Percentiles rank a stretch among this genome's conserved stretches.
These are phyloP conservation scores for Cryptococcus sp. DNA, from an alignment of 1,284 basidiomycete genomes.

Conservation along the genomic window DNA sequence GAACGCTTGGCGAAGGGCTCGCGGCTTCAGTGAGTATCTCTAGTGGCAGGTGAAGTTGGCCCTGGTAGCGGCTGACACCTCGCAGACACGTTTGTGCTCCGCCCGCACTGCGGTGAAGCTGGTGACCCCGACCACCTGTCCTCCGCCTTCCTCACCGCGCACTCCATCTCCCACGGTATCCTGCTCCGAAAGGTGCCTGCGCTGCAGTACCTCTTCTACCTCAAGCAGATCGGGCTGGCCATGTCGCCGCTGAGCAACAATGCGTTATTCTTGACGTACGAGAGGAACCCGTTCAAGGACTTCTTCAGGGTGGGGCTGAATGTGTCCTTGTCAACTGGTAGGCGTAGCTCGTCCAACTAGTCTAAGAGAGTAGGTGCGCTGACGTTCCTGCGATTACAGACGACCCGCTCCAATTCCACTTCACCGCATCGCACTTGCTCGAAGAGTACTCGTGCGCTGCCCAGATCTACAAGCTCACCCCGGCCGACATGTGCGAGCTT, in stretches of 20 bases:
- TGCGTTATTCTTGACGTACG: slow-evolving; percentile 90
- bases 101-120: slow-evolving; percentile 96
- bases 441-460: slow-evolving; percentile 99
- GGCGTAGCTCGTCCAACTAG: slow-evolving; percentile 51
- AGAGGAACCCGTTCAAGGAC: slow-evolving; percentile 93
- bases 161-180: slow-evolving; percentile 98
- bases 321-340: slow-evolving; percentile 94
- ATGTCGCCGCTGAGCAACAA: slow-evolving; percentile 99
- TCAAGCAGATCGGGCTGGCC: slow-evolving; percentile 94
- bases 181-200: slow-evolving; percentile 95
- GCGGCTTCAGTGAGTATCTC: slow-evolving; percentile 80
- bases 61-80: not conserved
- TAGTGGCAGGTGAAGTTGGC: too few relatives aligned
- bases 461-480: slow-evolving; percentile 87
- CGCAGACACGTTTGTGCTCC: slow-evolving; percentile 84
- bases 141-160: slow-evolving; percentile 90
- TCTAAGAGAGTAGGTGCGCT: not conserved
- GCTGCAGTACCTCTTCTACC: slow-evolving; percentile 81
- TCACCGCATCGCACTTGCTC: slow-evolving; percentile 89
- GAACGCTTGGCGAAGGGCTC: slow-evolving; percentile 81
- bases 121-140: slow-evolving; percentile 98
- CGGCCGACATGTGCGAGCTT: slow-evolving; percentile 70
- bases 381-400: slow-evolving; percentile 18
- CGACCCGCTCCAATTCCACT: slow-evolving; percentile 74
- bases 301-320: slow-evolving; percentile 97